Evolutionary conservation across 441 rosid genomes (phyloP).

Genomic region (Eutrema salsugineum): DNA sequence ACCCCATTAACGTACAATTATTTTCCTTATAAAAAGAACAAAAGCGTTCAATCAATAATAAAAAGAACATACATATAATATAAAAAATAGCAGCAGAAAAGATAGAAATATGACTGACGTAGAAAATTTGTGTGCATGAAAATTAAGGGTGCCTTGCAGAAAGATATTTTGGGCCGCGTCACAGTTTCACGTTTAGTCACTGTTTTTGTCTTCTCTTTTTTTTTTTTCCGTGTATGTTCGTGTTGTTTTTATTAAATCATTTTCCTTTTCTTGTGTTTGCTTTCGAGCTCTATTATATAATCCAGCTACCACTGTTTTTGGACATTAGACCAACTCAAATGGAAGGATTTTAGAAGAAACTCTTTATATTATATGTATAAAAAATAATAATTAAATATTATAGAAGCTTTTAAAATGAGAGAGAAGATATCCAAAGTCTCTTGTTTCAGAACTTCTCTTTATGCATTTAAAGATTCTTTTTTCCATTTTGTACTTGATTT

Average conservation of each 20-base stretch:
- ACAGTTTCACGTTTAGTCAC: constrained; percentile 9
- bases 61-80: neutral
- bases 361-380: too few relatives aligned
- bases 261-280: neutral
- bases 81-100: neutral
- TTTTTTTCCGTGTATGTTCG: neutral
- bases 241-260: neutral
- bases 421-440: too few relatives aligned
- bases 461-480: too few relatives aligned
- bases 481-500: too few relatives aligned
- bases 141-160: neutral
- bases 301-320: neutral
- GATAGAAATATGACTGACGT: neutral
- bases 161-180: neutral
- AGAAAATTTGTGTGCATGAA: constrained; percentile 1
- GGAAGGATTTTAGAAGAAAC: too few relatives aligned
- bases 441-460: too few relatives aligned
- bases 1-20: neutral
- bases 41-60: neutral
- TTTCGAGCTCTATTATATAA: neutral
- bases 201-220: neutral
- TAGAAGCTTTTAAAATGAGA: too few relatives aligned
- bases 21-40: neutral
- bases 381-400: too few relatives aligned
- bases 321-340: too few relatives aligned